Evolutionary conservation across 2,329 filamentous ascomycete genomes (phyloP).

Genomic region (Magnaporthiopsis poae): DNA sequence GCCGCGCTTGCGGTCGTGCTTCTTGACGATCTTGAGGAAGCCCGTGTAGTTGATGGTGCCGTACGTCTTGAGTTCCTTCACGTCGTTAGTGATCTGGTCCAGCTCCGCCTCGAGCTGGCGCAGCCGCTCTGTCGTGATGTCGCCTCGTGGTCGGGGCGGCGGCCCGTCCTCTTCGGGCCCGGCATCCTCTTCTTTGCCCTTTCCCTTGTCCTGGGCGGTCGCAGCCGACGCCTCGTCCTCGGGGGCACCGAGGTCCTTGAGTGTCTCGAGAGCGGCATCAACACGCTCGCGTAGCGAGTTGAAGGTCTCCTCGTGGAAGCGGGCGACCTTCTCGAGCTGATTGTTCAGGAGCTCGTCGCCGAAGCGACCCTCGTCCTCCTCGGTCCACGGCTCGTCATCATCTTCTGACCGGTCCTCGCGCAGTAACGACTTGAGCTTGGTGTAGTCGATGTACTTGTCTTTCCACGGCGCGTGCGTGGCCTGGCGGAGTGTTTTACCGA

Average conservation of each 20-base stretch:
- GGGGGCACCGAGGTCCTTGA: slow-evolving; percentile 69
- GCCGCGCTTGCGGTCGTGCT: slow-evolving; percentile 90
- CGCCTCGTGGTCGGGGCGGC: slow-evolving; percentile 18
- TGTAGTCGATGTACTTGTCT: slow-evolving; percentile 89
- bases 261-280: slow-evolving; percentile 53
- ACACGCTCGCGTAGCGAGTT: slow-evolving; percentile 43
- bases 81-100: slow-evolving; percentile 78
- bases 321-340: slow-evolving; percentile 87
- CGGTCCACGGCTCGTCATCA: slow-evolving; percentile 69
- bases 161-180: background rate
- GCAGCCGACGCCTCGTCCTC: slow-evolving; percentile 24
- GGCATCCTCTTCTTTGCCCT: slow-evolving; percentile 26
- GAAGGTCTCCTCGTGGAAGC: slow-evolving; percentile 76
- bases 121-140: slow-evolving; percentile 43
- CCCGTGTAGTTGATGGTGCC: slow-evolving; percentile 95
- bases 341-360: slow-evolving; percentile 91
- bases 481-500: slow-evolving; percentile 76
- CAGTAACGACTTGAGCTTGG: slow-evolving; percentile 80
- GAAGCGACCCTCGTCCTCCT: slow-evolving; percentile 85
- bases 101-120: slow-evolving; percentile 69
- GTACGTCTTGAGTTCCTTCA: slow-evolving; percentile 89
- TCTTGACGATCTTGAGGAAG: slow-evolving; percentile 96
- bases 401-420: slow-evolving; percentile 60
- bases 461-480: slow-evolving; percentile 81
- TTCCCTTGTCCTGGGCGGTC: slow-evolving; percentile 19